phyloP scores from a whole-genome alignment of 345 rosid genomes.

The Isatis tinctoria region DNA sequence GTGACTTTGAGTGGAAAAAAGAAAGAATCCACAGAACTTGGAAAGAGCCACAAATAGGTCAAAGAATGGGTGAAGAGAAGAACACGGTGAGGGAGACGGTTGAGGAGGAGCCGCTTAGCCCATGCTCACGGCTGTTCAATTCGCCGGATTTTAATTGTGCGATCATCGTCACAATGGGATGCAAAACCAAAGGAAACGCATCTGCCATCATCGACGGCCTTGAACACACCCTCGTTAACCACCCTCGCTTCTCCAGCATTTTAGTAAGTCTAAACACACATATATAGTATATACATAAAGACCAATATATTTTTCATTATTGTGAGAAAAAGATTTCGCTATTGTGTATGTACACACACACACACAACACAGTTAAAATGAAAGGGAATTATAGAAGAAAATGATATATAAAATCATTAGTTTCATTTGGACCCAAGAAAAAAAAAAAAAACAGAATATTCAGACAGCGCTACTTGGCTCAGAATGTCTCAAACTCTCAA shows the following conservation, averaged over 20 bases:
- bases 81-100: conserved; percentile 1
- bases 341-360: not conserved
- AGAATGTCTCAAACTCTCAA: not conserved
- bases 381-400: not conserved
- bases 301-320: not conserved
- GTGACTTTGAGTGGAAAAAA: not conserved
- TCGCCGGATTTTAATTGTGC: conserved; percentile 51
- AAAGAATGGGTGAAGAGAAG: not conserved
- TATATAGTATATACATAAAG: not conserved
- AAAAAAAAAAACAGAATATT: not conserved
- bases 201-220: conserved; percentile 47
- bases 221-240: conserved; percentile 52
- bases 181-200: conserved; percentile 40
- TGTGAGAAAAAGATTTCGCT: not conserved
- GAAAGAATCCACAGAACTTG: not conserved
- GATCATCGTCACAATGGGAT: conserved; percentile 51
- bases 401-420: not conserved
- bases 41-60: conserved; percentile 3
- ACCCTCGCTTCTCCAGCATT: conserved; percentile 88
- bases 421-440: not conserved
- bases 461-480: not conserved
- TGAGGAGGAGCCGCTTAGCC: conserved; percentile 53
- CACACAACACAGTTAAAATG: too few species aligned
- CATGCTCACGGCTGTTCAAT: conserved; percentile 54
- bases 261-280: conserved; percentile 40